Evolutionary conservation across 2,329 filamentous ascomycete species (phyloP).

Genomic region (Fusarium paranaense): DNA sequence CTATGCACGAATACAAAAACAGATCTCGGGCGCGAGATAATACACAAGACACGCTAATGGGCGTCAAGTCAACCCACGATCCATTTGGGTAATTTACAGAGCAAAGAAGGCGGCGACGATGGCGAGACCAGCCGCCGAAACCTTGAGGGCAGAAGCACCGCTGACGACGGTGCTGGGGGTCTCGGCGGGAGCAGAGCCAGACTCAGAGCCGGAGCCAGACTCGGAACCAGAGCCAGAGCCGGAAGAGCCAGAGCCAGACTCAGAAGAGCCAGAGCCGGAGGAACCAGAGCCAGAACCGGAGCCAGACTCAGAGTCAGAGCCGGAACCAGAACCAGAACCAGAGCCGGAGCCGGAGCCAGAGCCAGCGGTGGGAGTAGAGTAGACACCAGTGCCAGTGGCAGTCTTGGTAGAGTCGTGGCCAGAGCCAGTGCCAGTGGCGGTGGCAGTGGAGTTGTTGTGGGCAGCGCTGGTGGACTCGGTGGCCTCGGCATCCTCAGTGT

Average conservation of each 20-base stretch:
- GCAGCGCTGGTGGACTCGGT: conserved; percentile 55
- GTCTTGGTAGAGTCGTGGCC: conserved; percentile 50
- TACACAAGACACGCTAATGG: conserved; percentile 41
- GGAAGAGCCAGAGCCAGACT: conserved; percentile 9
- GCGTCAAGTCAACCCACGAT: conserved; percentile 39
- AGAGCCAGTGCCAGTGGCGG: conserved; percentile 60
- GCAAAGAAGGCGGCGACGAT: conserved; percentile 36
- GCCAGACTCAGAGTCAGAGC: conserved; percentile 20
- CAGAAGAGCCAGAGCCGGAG: conserved; percentile 23
- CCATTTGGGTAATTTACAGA: conserved; percentile 41
- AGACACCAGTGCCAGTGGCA: conserved; percentile 28
- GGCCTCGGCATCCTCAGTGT: conserved; percentile 42
- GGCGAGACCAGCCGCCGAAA: conserved; percentile 34
- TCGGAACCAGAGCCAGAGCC: conserved; percentile 9
- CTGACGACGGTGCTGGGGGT: conserved; percentile 28
- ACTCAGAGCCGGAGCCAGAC: conserved; percentile 15
- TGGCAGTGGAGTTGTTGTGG: conserved; percentile 63
- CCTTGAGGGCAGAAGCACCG: conserved; percentile 32
- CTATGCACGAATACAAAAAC: conserved; percentile 46
- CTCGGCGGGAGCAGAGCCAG: conserved; percentile 18
- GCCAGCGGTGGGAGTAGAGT: conserved; percentile 18
- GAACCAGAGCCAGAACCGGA: conserved; percentile 26
- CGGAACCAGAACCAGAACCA: conserved; percentile 10
- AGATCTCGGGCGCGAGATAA: conserved; percentile 43
- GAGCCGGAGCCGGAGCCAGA: conserved; percentile 19